phyloP scores from a whole-genome alignment of 768 basidiomycete genomes.

The Termitomyces eurrhizus region DNA sequence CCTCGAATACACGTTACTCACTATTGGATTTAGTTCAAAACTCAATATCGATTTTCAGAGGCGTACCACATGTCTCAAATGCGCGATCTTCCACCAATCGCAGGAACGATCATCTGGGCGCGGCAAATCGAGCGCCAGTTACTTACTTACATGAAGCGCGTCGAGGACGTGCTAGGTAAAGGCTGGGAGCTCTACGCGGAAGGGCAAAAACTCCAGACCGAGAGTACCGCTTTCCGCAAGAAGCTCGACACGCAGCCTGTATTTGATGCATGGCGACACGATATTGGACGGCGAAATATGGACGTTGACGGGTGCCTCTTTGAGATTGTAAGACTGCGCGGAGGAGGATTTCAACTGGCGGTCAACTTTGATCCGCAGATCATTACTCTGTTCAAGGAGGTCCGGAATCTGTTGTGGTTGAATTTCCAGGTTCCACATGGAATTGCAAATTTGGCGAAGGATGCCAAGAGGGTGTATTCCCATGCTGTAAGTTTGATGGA shows the following conservation, averaged over 20 bases:
- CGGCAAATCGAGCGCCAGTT: constrained; percentile 98
- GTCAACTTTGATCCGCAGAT: constrained; percentile 99
- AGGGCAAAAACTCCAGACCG: constrained; percentile 93
- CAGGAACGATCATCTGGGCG: constrained; percentile 98
- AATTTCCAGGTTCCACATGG: constrained; percentile 94
- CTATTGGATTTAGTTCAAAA: constrained; percentile 68
- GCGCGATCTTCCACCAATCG: constrained; percentile 97
- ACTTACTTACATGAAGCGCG: constrained; percentile 95
- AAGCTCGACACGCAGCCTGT: constrained; percentile 94
- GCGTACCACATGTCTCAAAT: constrained; percentile 98
- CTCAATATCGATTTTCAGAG: constrained; percentile 92
- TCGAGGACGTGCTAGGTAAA: constrained; percentile 96
- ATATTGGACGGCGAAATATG: constrained; percentile 92
- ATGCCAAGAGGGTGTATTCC: constrained; percentile 96
- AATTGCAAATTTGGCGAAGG: constrained; percentile 95
- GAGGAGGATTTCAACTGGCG: constrained; percentile 79
- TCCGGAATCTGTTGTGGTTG: constrained; percentile 92
- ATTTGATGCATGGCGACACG: constrained; percentile 94
- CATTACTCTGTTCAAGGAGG: constrained; percentile 98
- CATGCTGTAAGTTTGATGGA: constrained; percentile 99
- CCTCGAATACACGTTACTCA: not conserved
- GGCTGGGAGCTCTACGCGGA: constrained; percentile 99
- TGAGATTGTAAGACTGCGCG: constrained; percentile 76
- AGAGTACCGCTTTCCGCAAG: constrained; percentile 86
- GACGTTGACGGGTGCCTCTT: constrained; percentile 89